Percentiles rank a stretch among this genome's conserved stretches.
Evolutionary conservation across 1,284 basidiomycete genomes (phyloP).

Genomic region (Moniliophthora roreri): DNA sequence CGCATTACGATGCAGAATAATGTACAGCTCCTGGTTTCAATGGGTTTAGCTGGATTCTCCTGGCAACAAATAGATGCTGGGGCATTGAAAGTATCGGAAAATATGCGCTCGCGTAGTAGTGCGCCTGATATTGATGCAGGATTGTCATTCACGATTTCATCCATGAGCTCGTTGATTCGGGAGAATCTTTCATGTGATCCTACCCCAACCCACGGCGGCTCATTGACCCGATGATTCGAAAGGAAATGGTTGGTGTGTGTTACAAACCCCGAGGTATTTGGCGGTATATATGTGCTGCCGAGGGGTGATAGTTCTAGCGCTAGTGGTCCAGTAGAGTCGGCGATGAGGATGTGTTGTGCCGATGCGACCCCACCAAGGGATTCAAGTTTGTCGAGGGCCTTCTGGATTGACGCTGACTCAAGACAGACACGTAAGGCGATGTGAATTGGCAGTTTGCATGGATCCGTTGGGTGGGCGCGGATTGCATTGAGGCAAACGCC

Average conservation of each 20-base stretch:
- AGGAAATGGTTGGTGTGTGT: slow-evolving; percentile 20
- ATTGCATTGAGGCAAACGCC: slow-evolving; percentile 20
- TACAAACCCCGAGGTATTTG: slow-evolving; percentile 8
- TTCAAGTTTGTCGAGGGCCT: slow-evolving; percentile 12
- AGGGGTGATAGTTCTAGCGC: slow-evolving; percentile 17
- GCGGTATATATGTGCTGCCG: slow-evolving; percentile 10
- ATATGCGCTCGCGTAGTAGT: slow-evolving; percentile 10
- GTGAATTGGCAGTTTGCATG: slow-evolving; percentile 17
- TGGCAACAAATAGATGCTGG: slow-evolving; percentile 17
- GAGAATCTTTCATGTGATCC: slow-evolving; percentile 15
- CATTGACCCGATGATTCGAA: slow-evolving; percentile 8
- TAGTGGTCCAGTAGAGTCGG: slow-evolving; percentile 15
- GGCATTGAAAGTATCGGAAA: slow-evolving; percentile 15
- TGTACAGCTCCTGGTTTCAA: slow-evolving; percentile 14
- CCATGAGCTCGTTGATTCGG: slow-evolving; percentile 14
- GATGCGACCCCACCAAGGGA: slow-evolving; percentile 16
- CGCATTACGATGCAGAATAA: slow-evolving; percentile 19
- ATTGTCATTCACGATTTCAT: slow-evolving; percentile 1
- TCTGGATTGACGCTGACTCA: slow-evolving; percentile 11
- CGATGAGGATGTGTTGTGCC: slow-evolving; percentile 18
- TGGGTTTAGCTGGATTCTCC: slow-evolving; percentile 11
- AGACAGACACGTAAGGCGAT: slow-evolving; percentile 16
- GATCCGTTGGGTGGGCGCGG: slow-evolving; percentile 17
- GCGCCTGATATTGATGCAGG: neutral
- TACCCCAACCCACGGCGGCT: slow-evolving; percentile 15